Evolutionary conservation across 108 stramenopile species (phyloP).

Genomic region (Poteriospumella lacustris): DNA sequence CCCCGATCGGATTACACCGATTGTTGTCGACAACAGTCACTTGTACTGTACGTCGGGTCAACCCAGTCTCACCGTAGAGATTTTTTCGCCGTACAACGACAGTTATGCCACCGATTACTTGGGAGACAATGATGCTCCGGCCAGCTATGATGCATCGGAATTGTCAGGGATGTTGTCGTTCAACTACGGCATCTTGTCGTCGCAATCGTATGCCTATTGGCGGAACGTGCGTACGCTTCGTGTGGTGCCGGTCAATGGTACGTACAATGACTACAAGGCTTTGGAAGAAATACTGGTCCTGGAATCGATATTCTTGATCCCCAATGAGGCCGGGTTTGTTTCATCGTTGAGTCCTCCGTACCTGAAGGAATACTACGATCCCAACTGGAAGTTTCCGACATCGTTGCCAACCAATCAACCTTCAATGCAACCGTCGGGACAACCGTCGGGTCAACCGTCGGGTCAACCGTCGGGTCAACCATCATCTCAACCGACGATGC

Average conservation of each 20-base stretch:
- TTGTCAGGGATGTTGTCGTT: not conserved
- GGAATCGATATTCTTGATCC: not conserved
- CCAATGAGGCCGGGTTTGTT: not conserved
- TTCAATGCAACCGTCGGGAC: not conserved
- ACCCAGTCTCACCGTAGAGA: not conserved
- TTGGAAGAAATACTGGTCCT: not conserved
- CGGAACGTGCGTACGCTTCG: not conserved
- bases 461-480: conserved; percentile 16
- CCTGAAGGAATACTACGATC: not conserved
- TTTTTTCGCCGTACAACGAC: not conserved
- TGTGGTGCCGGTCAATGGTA: not conserved
- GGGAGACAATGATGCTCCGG: not conserved
- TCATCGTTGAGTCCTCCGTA: not conserved
- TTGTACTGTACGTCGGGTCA: not conserved
- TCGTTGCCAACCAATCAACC: not conserved
- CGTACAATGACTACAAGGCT: not conserved
- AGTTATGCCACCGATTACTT: not conserved
- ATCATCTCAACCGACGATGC: not conserved
- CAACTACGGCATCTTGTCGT: not conserved
- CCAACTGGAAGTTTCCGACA: conserved; percentile 3
- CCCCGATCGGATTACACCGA: not conserved
- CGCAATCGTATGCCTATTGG: not conserved
- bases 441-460: not conserved
- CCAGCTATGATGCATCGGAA: not conserved
- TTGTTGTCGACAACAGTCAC: not conserved